These are phyloP conservation scores for Petasospora fabianii DNA, from an alignment of 1,139 yeast species.

Conservation along the genomic window DNA sequence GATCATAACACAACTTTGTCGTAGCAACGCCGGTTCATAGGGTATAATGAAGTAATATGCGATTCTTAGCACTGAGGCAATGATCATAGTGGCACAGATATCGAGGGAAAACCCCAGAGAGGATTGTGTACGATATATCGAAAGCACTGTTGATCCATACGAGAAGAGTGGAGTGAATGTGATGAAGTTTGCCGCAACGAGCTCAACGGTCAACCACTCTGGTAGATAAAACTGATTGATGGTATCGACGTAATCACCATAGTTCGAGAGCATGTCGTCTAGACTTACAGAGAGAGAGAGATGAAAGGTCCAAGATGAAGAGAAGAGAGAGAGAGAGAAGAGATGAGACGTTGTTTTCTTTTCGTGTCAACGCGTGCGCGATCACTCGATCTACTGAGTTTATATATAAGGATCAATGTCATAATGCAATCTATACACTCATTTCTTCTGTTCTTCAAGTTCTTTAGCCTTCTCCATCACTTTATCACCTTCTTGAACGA, in stretches of 20 bases:
- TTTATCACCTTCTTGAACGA: no score
- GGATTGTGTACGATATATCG: constrained; percentile 59
- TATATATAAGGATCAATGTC: no score
- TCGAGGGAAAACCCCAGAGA: constrained; percentile 82
- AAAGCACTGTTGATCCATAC: constrained; percentile 76
- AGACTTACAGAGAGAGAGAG: no score
- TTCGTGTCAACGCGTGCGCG: background rate
- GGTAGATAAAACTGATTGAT: constrained; percentile 43
- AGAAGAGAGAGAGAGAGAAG: no score
- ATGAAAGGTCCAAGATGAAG: no score
- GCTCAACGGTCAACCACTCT: constrained; percentile 41
- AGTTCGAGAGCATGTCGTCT: constrained; percentile 1
- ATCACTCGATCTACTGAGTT: background rate
- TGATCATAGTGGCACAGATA: constrained; percentile 85
- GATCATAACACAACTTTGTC: constrained; percentile 79
- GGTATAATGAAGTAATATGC: constrained; percentile 77
- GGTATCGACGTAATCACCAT: constrained; percentile 12
- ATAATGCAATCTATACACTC: no score
- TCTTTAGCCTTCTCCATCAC: no score
- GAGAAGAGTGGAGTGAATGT: constrained; percentile 80
- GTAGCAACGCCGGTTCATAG: constrained; percentile 66
- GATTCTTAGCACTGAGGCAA: constrained; percentile 70
- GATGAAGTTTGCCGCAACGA: constrained; percentile 40
- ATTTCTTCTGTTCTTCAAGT: no score
- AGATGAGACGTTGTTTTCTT: background rate